Evolutionary conservation across 78 protist genomes (phyloP).

Genomic region (Creolimax fragrantissima): DNA sequence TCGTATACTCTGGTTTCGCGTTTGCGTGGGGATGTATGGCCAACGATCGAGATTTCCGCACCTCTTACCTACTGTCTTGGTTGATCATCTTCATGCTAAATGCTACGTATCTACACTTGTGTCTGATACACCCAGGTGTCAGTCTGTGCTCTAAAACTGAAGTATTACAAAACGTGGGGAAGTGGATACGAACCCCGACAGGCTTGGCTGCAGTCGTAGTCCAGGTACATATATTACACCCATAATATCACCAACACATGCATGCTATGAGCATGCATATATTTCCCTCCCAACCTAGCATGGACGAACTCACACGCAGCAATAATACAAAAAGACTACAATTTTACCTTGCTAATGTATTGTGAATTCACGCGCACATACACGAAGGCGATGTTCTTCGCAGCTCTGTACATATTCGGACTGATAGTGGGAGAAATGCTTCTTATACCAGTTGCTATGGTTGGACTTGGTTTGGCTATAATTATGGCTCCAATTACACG

Average conservation of each 20-base stretch:
- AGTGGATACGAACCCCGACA: not conserved
- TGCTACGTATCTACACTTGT: not conserved
- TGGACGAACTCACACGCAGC: too few relatives aligned
- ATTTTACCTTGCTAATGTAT: too few relatives aligned
- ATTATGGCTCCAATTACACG: not conserved
- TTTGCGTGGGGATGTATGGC: not conserved
- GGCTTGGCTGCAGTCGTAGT: not conserved
- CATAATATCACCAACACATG: too few relatives aligned
- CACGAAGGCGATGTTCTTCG: not conserved
- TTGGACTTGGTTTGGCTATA: not conserved
- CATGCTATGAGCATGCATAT: too few relatives aligned
- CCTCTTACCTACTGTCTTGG: not conserved
- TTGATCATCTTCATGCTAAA: not conserved
- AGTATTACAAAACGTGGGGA: not conserved
- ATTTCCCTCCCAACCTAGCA: too few relatives aligned
- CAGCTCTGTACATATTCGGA: not conserved
- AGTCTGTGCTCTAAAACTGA: not conserved
- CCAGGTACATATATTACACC: too few relatives aligned
- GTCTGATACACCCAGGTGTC: not conserved
- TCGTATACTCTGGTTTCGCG: not conserved
- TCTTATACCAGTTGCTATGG: not conserved
- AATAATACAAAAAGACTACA: too few relatives aligned
- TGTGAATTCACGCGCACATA: too few relatives aligned
- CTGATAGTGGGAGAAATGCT: not conserved
- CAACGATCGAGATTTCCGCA: not conserved